Base-by-base conservation (phyloP, 1,284 basidiomycete species). In the Moesziomyces aphidis region DNA sequence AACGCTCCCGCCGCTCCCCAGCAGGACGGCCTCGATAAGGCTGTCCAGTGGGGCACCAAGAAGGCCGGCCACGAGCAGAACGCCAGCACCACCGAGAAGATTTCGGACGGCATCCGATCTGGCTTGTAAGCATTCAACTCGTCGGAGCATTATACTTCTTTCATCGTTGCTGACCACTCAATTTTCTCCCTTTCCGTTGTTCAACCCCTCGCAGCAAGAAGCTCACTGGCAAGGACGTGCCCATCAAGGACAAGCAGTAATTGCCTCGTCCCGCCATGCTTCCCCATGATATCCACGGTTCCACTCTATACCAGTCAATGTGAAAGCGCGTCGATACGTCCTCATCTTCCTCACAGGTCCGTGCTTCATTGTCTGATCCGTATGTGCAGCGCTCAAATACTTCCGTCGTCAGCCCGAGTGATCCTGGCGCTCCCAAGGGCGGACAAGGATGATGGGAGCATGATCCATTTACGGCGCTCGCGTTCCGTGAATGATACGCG, bases 171-270 rank as follows among this genome's bases (percentile, higher is more conserved):
- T 55, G n/a, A 61, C 50, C 4, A 13, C 31, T 34, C 4, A 4
- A 24, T 3, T 15, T 15, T 28, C 15, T 22, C 24, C 23, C 5
- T 28, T 1, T 10, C 39, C 42, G 24, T 50, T 23, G 7, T 22
- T 39, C 44, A 36, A 19, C 10, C 28, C 9, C 28, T 23, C 36
- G 63, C 60, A 74, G 75, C 68, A 79, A 79, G 73, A 78, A 78
- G 70, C 59, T 76, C 34, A 71, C 76, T 48, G 78, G 76, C 62
- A 76, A 76, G 61, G 77, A 79, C 45, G 58, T 77, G 53, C 77
- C 77, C 54, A 79, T 79, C 69, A 58, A 72, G 62, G 77, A 79
- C 69, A 79, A 79, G 75, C 75, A 79, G 59, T 77, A 65, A 55
- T 58, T n/a, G 31, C 10, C n/a, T 28, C 23, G 42, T 34, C 31